Conservation (phyloP, 1,284 basidiomycete species). For the Vanrija humicola region DNA sequence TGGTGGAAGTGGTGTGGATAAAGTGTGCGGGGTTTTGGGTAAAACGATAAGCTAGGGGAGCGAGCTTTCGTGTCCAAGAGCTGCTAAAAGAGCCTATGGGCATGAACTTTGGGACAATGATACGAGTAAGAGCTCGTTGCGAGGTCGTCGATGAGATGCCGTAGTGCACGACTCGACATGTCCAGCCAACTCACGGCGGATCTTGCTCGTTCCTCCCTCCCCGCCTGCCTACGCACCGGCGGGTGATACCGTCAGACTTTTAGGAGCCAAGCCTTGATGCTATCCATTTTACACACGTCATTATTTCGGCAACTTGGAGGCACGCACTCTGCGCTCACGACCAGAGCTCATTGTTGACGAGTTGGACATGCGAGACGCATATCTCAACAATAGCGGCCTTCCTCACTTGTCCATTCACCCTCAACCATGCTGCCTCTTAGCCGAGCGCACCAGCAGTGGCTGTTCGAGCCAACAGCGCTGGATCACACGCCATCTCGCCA, state of each 20-base stretch:
- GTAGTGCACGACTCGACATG: background rate
- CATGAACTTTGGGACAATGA: constrained; percentile 7
- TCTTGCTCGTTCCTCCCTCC: background rate
- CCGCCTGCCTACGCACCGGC: too few relatives aligned
- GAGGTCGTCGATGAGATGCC: background rate
- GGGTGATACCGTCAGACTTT: too few relatives aligned
- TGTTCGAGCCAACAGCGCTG: constrained; percentile 24
- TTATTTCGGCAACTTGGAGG: background rate
- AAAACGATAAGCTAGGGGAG: background rate
- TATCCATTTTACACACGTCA: background rate
- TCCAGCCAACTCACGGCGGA: background rate
- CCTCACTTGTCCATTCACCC: background rate
- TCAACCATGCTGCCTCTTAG: constrained; percentile 28
- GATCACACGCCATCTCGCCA: constrained; percentile 30
- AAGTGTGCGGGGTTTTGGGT: background rate
- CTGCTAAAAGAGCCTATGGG: constrained; percentile 8
- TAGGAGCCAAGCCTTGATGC: too few relatives aligned
- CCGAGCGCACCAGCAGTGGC: constrained; percentile 35
- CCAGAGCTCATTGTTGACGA: too few relatives aligned
- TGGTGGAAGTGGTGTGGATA: too few relatives aligned
- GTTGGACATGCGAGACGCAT: too few relatives aligned
- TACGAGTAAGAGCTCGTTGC: background rate
- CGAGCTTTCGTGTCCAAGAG: constrained; percentile 15
- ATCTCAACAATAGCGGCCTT: background rate
- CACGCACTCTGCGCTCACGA: background rate